Evolutionary conservation across 2,329 filamentous ascomycete species (phyloP), one percentile per base, ranked within the genome.

Genomic region (Pseudocercospora musae): DNA sequence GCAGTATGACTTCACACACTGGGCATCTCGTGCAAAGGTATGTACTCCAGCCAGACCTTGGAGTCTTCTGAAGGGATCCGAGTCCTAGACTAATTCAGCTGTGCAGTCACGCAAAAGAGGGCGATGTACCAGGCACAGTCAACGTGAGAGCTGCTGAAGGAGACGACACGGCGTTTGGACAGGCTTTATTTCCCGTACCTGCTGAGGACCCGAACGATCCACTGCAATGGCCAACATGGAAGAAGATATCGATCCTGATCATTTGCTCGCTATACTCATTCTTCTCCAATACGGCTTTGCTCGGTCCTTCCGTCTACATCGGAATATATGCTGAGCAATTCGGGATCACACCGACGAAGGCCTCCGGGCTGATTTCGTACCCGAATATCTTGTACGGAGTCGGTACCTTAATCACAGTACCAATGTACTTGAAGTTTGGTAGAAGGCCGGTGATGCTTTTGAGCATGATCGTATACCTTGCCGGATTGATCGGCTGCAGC

Each of bases 191-290:
- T 66, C 85, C 85, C 1, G 84, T 87, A 0, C 85, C 85, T 2
- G 82, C 84, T 1, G 80, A 85, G 59, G 84, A 87, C 67, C 85
- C 85, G 0, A 87, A 87, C 62, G 84, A 87, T 70, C 85, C 85
- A 25, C 27, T 60, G 9, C 55, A 84, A 77, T 87, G 85, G 85
- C 71, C 82, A 1, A 76, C 73, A 27, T 78, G 74, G 67, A 87
- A 85, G 76, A 87, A 87, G 72, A 80, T 78, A 1, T 77, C 80
- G 69, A 87, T 87, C 52, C 75, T 87, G 9, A 71, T 84, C 37
- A 78, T 85, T 55, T 81, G 81, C 64, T 80, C 82, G 3, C 64
- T 81, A 0, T 87, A 86, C 68, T 86, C 84, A 0, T 87, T 87
- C 71, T 77, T 87, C 25, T 84, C 84, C 1, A 86, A 85, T 70